Base-by-base conservation (phyloP, 805 yeast genomes). In the Saccharomyces mikatae region DNA sequence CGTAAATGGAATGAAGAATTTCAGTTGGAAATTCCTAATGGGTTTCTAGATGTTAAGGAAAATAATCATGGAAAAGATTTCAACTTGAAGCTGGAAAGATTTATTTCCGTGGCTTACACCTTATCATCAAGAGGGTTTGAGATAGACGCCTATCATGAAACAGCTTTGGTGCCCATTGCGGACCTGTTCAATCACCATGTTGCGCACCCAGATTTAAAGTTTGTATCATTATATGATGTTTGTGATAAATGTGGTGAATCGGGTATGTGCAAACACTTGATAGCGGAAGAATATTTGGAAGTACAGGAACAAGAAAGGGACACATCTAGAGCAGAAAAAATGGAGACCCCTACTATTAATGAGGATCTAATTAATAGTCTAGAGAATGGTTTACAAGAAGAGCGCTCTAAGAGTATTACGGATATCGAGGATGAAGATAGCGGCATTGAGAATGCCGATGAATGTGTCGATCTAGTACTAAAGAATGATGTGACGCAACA, bases 101-200 rank as follows among this genome's bases (percentile, higher is more conserved):
- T 88, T 59, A 82, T 87, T 2, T 77, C 81, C 6, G 74, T 76
- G 2, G 81, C 81, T 5, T 80, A 78, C 62, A 79, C 84, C 0
- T 76, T 89, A 14, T 82, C 91, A 0, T 81, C 94, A 1, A 76
- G 97, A 57, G 90, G 91, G 0, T 91, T 92, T 67, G 83, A 82
- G 46, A 80, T 91, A 29, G 98, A 92, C 68, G 76, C 76, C 50
- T 90, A 69, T 65, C 89, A 86, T 61, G 87, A 83, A 31, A 75
- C 84, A 30, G 89, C 87, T 0, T 72, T 92, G 50, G 96, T 91
- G 26, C 97, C 97, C 0, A 88, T 90, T 14, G 97, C 97, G 0
- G 96, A 91, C 70, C 72, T 92, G 36, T 89, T 90, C 71, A 91
- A 91, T 60, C 97, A 90, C 64, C 67, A 76, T 5, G 76, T 71